phyloP scores from a whole-genome alignment of 306 rosid species.

The Quercus dentata region DNA sequence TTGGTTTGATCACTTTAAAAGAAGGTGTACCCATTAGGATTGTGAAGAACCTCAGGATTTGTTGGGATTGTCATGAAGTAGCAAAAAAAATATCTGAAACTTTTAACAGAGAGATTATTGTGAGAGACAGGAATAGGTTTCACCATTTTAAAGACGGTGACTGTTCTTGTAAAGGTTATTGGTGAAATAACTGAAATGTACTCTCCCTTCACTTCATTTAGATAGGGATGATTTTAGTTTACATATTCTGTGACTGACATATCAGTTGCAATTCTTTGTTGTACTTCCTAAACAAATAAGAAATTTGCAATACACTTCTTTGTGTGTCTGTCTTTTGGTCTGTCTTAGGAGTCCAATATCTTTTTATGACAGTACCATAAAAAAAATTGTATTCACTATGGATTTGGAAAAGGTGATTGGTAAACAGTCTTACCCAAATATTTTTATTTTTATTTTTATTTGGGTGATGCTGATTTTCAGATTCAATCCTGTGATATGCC shows the following conservation, averaged over 20 bases:
- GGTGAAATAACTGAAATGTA: conserved; percentile 29
- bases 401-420: too few relatives aligned
- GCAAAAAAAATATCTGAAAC: conserved; percentile 45
- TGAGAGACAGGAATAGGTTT: conserved; percentile 56
- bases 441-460: too few relatives aligned
- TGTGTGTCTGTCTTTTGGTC: too few relatives aligned
- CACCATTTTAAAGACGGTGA: conserved; percentile 47
- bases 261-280: neutral
- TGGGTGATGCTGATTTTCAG: too few relatives aligned
- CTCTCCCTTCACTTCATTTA: neutral
- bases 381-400: too few relatives aligned
- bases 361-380: too few relatives aligned
- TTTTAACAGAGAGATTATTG: conserved; percentile 39
- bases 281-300: neutral
- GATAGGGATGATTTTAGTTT: neutral
- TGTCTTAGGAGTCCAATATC: too few relatives aligned
- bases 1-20: conserved; percentile 44
- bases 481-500: too few relatives aligned
- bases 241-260: neutral
- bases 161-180: conserved; percentile 53
- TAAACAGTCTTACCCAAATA: too few relatives aligned
- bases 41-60: conserved; percentile 47
- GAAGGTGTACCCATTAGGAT: conserved; percentile 37
- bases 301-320: too few relatives aligned
- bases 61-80: conserved; percentile 57